Percentiles rank a stretch among this genome's conserved stretches.
These are phyloP conservation scores for Aspergillus carbonarius DNA, from an alignment of 2,329 filamentous ascomycete genomes.

Conservation along the genomic window DNA sequence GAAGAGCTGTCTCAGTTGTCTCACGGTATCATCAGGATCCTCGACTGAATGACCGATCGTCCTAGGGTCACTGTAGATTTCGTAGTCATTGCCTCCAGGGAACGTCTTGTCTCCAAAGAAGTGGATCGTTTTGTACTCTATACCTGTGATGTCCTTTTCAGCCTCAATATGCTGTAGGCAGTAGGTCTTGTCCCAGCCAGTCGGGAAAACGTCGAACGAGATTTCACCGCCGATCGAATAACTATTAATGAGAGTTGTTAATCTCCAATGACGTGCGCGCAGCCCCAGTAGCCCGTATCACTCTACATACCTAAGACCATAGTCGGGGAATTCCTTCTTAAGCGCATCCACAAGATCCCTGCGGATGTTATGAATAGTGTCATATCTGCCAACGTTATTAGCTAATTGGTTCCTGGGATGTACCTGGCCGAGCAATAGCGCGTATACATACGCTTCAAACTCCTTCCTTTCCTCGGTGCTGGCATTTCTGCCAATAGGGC, in stretches of 20 bases:
- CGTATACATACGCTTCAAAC: constrained; percentile 60
- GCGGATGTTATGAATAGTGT: constrained; percentile 74
- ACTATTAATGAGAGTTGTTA: constrained; percentile 43
- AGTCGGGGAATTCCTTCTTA: constrained; percentile 76
- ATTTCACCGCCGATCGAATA: constrained; percentile 97
- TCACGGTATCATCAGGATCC: constrained; percentile 78
- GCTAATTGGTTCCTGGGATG: constrained; percentile 1
- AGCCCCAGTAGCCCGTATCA: neutral
- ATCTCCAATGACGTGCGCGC: neutral
- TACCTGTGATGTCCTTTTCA: constrained; percentile 66
- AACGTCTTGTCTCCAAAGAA: constrained; percentile 98
- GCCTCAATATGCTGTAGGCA: constrained; percentile 83
- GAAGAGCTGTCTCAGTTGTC: constrained; percentile 78
- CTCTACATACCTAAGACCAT: constrained; percentile 72
- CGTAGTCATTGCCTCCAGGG: constrained; percentile 89
- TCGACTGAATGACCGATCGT: constrained; percentile 83
- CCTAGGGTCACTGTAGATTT: constrained; percentile 81
- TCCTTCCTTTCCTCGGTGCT: constrained; percentile 74
- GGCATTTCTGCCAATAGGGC: constrained; percentile 74
- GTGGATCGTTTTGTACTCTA: constrained; percentile 80
- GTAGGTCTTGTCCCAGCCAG: constrained; percentile 98
- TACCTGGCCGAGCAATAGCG: neutral
- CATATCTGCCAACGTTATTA: constrained; percentile 54
- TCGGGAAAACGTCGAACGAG: constrained; percentile 96
- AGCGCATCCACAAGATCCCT: constrained; percentile 73